phyloP scores from a whole-genome alignment of 305 asterid genomes.

The Petunia hybrid region DNA sequence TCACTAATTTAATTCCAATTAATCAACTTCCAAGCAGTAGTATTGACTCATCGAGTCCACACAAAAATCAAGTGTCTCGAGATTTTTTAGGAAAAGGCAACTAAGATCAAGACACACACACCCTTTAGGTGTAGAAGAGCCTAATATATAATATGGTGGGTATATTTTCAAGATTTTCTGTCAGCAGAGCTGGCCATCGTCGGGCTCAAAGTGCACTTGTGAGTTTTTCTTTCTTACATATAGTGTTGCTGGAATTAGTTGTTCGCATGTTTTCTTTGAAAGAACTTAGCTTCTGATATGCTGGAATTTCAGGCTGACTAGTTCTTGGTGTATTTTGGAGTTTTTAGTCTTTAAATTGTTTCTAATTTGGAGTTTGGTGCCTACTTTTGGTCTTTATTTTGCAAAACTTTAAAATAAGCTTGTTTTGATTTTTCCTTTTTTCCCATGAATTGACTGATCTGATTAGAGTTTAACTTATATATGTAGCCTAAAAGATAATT shows the following conservation, averaged over 20 bases:
- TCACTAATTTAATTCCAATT: no score
- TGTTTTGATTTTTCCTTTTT: neutral
- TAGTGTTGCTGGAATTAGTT: neutral
- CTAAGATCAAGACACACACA: no score
- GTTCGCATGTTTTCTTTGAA: neutral
- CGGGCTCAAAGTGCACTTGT: conserved; percentile 89
- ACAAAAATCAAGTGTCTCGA: no score
- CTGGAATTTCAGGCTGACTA: neutral
- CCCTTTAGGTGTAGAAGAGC: neutral
- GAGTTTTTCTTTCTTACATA: conserved; percentile 30
- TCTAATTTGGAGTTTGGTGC: neutral
- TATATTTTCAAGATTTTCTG: conserved; percentile 79
- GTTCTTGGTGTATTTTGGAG: neutral
- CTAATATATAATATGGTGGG: conserved; percentile 64
- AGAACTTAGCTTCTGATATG: neutral
- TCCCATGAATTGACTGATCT: neutral
- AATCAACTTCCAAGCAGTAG: neutral
- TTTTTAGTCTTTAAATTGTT: neutral
- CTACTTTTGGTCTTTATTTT: neutral
- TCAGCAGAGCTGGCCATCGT: conserved; percentile 60
- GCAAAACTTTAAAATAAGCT: neutral
- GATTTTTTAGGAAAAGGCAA: neutral
- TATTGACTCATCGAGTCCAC: neutral
- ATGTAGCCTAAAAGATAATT: no score
- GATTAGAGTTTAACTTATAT: neutral